Base-by-base conservation (phyloP, 148 eudicot genomes). In the Camellia japonica region DNA sequence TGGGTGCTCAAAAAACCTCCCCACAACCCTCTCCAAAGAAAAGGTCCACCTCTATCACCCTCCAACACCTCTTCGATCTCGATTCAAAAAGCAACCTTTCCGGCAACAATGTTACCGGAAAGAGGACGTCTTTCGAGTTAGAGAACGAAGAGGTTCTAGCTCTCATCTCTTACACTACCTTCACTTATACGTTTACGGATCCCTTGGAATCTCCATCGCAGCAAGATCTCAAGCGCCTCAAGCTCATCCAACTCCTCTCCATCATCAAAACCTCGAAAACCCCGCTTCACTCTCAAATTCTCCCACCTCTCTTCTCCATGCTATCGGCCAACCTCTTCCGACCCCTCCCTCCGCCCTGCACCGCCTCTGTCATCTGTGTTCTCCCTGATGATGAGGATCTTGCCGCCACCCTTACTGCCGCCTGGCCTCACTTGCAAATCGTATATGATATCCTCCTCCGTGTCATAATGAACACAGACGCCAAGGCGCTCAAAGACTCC, bases 381-480 rank as follows among this genome's bases (percentile, higher is more conserved):
- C 68, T 82, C 16, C 85, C 82, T 2, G 90, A 88, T 5, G 88
- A 88, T 41, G 90, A 88, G 62, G 88, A 85, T 18, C 47, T 77
- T 38, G 13, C 78, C 5, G 73, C 85, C 30, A 63, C 77, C 42
- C 87, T 87, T 44, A 41, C 79, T 8, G 68, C 88, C 8, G 68
- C 85, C 23, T 88, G 90, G 90, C 85, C 88, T 5, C 86, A 88
- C 78, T 77, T 85, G 79, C 87, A 82, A 15, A 70, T 83, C 18
- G 80, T 85, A 3, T 88, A 85, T 12, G 88, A 88, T 60, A 84
- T 85, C 62, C 85, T 88, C 41, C 85, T 79, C 9, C 69, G 80
- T 10, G 6, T 86, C 15, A 65, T 84, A 42, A 70, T 71, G 20
- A 77, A 42, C 79, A 15, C 51, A 4, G 88, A 86, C 2, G 58